Conservation (phyloP, 2,329 filamentous ascomycete species). For the Lachnellula subtilissima region DNA sequence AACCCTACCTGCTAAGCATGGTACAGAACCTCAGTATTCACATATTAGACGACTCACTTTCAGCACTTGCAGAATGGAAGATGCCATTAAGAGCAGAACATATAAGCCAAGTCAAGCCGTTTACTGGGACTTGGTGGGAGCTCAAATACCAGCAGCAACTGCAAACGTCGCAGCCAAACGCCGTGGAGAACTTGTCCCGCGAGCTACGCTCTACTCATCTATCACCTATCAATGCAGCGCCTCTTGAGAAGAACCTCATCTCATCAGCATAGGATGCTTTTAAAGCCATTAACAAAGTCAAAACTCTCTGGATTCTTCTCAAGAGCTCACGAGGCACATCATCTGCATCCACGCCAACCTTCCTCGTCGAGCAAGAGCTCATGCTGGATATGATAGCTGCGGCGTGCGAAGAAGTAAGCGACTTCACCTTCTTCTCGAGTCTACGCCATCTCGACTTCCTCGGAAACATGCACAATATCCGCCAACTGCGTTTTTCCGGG, state of each 20-base stretch:
- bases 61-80: not conserved
- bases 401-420: not conserved
- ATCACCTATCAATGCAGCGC: too few relatives aligned
- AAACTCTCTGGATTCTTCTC: too few relatives aligned
- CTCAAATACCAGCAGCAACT: not conserved
- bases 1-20: not conserved
- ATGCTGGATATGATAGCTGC: slow-evolving; percentile 11
- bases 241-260: too few relatives aligned
- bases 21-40: slow-evolving; percentile 1
- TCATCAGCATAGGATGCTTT: too few relatives aligned
- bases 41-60: not conserved
- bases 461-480: slow-evolving; percentile 2
- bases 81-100: not conserved
- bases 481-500: slow-evolving; percentile 1
- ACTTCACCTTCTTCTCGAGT: slow-evolving; percentile 1
- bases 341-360: too few relatives aligned
- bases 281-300: too few relatives aligned
- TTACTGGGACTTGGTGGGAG: not conserved
- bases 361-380: slow-evolving; percentile 4
- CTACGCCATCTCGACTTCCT: slow-evolving; percentile 3
- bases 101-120: not conserved
- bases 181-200: too few relatives aligned
- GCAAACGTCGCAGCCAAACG: too few relatives aligned
- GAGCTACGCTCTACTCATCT: not conserved
- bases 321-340: too few relatives aligned